Conservation (phyloP, 2,329 filamentous ascomycete genomes). For the Colletotrichum eremochloae region DNA sequence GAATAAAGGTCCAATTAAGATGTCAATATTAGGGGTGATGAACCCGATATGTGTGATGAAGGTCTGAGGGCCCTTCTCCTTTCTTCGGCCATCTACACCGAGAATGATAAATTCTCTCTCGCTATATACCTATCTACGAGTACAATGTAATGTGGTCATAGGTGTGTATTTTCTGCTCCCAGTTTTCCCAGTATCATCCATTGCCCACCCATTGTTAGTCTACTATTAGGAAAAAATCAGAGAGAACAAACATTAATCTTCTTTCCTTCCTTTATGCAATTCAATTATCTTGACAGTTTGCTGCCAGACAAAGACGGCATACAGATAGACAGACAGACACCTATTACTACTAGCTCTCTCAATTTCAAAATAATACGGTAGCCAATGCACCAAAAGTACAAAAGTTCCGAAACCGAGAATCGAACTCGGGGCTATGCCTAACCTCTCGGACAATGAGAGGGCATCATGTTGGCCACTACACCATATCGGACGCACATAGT, state of each 20-base stretch:
- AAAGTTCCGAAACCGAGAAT: constrained; percentile 39
- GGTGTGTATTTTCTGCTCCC: not conserved
- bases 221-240: not conserved
- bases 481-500: constrained; percentile 27
- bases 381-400: not conserved
- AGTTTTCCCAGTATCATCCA: not conserved
- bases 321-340: too few species aligned
- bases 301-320: not conserved
- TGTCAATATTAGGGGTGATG: not conserved
- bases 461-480: constrained; percentile 42
- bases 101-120: not conserved
- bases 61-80: not conserved
- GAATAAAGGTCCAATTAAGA: not conserved
- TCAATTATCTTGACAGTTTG: not conserved
- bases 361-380: not conserved
- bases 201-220: not conserved
- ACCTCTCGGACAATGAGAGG: constrained; percentile 21
- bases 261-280: not conserved
- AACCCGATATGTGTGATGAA: not conserved
- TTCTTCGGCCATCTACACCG: not conserved
- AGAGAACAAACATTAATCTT: not conserved
- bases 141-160: not conserved
- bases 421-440: constrained; percentile 42
- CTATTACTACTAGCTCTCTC: too few species aligned
- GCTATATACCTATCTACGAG: too few species aligned